Evolutionary conservation across 257 asterid species (phyloP), one percentile per base, ranked within the genome.

Genomic region (Solanum raphanifolium): DNA sequence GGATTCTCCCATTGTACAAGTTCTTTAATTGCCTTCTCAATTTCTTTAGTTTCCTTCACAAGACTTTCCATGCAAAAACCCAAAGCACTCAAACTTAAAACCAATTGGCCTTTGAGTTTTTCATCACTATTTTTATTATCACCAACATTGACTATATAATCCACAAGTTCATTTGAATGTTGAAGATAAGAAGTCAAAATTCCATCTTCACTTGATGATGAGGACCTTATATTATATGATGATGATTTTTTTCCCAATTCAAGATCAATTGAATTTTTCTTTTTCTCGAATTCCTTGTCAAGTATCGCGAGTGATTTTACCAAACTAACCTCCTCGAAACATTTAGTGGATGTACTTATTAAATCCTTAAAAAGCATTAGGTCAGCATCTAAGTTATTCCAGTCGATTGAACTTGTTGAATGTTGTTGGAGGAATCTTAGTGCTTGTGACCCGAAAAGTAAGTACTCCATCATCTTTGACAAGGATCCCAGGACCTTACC

Each of bases 1-100:
- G 99, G 98, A 79, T 95, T 95, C 87, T 94, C 99, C 98, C 96
- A 95, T 88, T 96, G 98, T 52, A 95, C 87, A 88, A 94, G 69
- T 86, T 96, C 98, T 86, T 91, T 92, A 1, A 94, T 88, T 25
- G 52, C 94, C 90, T 94, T 94, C 86, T 94, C 98, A 75, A 95
- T 93, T 91, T 94, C 98, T 83, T 2, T 93, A 6, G 92, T 89
- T 85, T 94, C 99, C 81, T 86, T 92, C 85, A 89, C 84, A 12
- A 96, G 36, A 11, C 91, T 90, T 25, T 87, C 91, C 90, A 94
- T 92, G 93, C 98, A 95, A 83, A 90, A 95, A 4, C 87, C 93
- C 89, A 96, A 9, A 35, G 94, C 91, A 88, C 98, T 84, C 92
- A 94, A 88, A 66, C 95, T 93, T 92, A 95, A 65, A 0, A 89